Percentiles rank a stretch among this genome's conserved stretches.
Conservation (phyloP, 768 basidiomycete species). For the Amanita fuliginea region DNA sequence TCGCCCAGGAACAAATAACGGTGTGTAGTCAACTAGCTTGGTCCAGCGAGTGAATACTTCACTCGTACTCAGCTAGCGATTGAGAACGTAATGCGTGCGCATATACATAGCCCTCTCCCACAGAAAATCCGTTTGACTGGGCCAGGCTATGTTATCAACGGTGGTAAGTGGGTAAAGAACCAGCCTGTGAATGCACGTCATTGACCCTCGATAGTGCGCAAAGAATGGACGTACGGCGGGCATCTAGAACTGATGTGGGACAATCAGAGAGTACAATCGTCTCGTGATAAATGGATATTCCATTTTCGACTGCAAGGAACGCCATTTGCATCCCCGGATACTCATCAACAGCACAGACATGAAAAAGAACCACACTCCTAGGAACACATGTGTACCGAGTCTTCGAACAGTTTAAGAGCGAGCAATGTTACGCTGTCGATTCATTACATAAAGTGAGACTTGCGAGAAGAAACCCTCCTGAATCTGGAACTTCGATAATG, state of each 20-base stretch:
- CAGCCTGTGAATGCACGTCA: not conserved
- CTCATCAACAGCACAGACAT: not conserved
- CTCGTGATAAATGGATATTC: conserved; percentile 5
- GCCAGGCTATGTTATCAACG: conserved; percentile 1
- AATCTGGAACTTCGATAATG: too few species aligned
- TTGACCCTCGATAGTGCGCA: not conserved
- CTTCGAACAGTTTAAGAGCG: too few species aligned
- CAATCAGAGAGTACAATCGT: not conserved
- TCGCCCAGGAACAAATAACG: conserved; percentile 3
- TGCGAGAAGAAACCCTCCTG: too few species aligned
- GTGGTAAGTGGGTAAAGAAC: not conserved
- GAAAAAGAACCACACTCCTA: too few species aligned
- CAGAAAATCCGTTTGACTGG: not conserved
- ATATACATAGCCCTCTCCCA: conserved; percentile 5
- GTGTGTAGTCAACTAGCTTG: not conserved
- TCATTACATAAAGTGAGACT: too few species aligned
- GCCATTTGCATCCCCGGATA: too few species aligned
- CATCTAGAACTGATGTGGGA: not conserved
- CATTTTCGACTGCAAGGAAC: not conserved
- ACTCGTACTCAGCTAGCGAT: not conserved
- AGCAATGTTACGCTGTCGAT: too few species aligned
- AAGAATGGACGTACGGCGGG: conserved; percentile 4
- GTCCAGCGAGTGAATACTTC: not conserved
- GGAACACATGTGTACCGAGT: too few species aligned
- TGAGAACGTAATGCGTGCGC: not conserved